These are phyloP conservation scores for Colletotrichum aenigma DNA, from an alignment of 2,329 filamentous ascomycete species.

Conservation along the genomic window DNA sequence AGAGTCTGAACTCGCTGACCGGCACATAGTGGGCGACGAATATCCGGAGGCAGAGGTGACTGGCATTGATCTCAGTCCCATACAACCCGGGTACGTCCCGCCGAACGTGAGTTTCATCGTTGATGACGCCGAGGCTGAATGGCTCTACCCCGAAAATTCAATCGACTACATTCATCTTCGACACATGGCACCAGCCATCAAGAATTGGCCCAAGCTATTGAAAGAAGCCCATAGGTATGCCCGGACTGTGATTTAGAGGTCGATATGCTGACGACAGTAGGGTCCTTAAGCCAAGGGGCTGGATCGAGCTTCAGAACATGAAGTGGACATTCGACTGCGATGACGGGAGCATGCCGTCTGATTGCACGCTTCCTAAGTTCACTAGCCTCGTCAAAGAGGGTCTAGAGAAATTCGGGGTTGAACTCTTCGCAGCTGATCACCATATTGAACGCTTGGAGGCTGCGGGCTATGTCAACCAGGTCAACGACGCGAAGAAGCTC, in stretches of 20 bases:
- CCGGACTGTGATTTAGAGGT: rapidly evolving
- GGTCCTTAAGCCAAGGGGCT: slow-evolving; percentile 46
- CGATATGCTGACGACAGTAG: background rate
- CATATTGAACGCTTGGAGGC: slow-evolving; percentile 50
- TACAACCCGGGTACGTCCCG: slow-evolving; percentile 36
- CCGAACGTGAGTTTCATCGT: slow-evolving; percentile 53
- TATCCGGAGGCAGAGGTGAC: background rate
- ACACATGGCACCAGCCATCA: background rate
- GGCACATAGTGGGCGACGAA: slow-evolving; percentile 27
- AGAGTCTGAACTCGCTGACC: background rate
- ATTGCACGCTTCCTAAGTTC: slow-evolving; percentile 28
- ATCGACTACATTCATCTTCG: slow-evolving; percentile 45
- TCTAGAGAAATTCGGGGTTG: slow-evolving; percentile 53
- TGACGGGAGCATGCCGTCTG: slow-evolving; percentile 37
- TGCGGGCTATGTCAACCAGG: slow-evolving; percentile 53
- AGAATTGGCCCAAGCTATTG: background rate
- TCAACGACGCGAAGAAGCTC: slow-evolving; percentile 43
- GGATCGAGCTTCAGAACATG: slow-evolving; percentile 47
- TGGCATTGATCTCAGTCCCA: slow-evolving; percentile 7
- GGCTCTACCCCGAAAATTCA: slow-evolving; percentile 39
- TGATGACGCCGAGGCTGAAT: slow-evolving; percentile 44
- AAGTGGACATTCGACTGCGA: slow-evolving; percentile 42
- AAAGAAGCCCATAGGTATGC: background rate
- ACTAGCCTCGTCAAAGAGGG: slow-evolving; percentile 52
- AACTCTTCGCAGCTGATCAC: slow-evolving; percentile 51